phyloP scores from a whole-genome alignment of 192 early-diverging fungal genomes.

The Backusella mclennaniae region DNA sequence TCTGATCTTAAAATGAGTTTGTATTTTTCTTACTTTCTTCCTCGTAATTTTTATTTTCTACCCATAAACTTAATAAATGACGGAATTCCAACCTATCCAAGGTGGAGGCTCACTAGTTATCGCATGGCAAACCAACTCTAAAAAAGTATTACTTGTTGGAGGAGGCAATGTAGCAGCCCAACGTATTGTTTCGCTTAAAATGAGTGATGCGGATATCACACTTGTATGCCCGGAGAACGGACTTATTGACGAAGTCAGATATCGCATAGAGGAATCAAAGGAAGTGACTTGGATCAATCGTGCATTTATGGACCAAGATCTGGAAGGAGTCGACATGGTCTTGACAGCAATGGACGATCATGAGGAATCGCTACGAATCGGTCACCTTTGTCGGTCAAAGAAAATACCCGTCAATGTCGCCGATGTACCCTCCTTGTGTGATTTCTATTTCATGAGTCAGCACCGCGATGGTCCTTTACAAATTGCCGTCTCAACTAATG shows the following conservation, averaged over 20 bases:
- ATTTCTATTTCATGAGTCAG: slow-evolving; percentile 92
- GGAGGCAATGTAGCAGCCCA: slow-evolving; percentile 82
- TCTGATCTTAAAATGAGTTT: background rate
- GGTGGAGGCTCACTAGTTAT: slow-evolving; percentile 81
- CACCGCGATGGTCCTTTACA: slow-evolving; percentile 84
- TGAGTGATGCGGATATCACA: slow-evolving; percentile 77
- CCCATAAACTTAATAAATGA: background rate
- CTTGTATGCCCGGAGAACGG: slow-evolving; percentile 68
- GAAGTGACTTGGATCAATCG: slow-evolving; percentile 53
- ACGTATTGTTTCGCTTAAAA: slow-evolving; percentile 78
- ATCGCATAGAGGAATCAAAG: slow-evolving; percentile 57
- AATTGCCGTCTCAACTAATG: slow-evolving; percentile 87
- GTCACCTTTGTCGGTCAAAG: slow-evolving; percentile 51
- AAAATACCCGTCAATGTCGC: slow-evolving; percentile 93
- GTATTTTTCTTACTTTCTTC: background rate
- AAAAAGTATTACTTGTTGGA: slow-evolving; percentile 87
- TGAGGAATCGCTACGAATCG: slow-evolving; percentile 68
- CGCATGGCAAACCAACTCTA: slow-evolving; percentile 72
- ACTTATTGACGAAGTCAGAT: slow-evolving; percentile 63
- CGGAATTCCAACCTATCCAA: slow-evolving; percentile 33
- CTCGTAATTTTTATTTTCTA: background rate
- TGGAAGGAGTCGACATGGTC: slow-evolving; percentile 60
- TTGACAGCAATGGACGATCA: slow-evolving; percentile 75
- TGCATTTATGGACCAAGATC: slow-evolving; percentile 48
- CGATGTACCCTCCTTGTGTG: slow-evolving; percentile 86